Conservation (phyloP, 805 yeast genomes). For the Starmerella apis region DNA sequence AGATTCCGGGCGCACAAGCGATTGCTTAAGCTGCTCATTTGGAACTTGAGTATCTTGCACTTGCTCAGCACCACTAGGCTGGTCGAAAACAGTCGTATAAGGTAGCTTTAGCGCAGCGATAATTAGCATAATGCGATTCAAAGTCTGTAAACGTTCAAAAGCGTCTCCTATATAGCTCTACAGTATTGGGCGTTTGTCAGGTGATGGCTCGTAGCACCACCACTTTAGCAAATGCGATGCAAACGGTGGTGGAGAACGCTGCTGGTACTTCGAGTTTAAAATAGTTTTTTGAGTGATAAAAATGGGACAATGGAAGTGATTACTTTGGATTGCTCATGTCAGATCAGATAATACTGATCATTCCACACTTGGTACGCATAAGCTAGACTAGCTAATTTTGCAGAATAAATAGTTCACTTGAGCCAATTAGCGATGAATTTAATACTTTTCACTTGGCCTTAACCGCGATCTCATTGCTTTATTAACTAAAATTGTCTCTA, state of each 20-base stretch:
- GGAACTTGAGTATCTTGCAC: slow-evolving; percentile 3
- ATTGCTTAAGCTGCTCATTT: neutral
- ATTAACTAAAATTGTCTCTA: neutral
- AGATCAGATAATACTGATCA: too few species aligned
- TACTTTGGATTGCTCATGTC: neutral
- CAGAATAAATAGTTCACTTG: too few species aligned
- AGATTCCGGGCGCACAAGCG: slow-evolving; percentile 16
- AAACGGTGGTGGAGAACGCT: too few species aligned
- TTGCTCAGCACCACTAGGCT: neutral
- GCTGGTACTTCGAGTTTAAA: neutral
- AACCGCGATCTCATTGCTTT: too few species aligned
- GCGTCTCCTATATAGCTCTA: neutral
- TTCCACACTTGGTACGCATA: too few species aligned
- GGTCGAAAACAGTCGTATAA: slow-evolving; percentile 27
- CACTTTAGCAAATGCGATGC: slow-evolving; percentile 4
- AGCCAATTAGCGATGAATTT: too few species aligned
- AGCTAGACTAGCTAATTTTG: neutral
- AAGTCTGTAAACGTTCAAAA: neutral
- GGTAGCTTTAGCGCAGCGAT: slow-evolving; percentile 30
- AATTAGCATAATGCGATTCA: slow-evolving; percentile 18
- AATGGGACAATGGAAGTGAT: neutral
- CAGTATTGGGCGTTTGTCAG: slow-evolving; percentile 1
- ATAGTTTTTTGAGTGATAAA: neutral
- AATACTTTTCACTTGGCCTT: too few species aligned
- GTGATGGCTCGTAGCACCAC: neutral